These are phyloP conservation scores for Pythium monospermum DNA, from an alignment of 352 stramenopile genomes.

Conservation along the genomic window DNA sequence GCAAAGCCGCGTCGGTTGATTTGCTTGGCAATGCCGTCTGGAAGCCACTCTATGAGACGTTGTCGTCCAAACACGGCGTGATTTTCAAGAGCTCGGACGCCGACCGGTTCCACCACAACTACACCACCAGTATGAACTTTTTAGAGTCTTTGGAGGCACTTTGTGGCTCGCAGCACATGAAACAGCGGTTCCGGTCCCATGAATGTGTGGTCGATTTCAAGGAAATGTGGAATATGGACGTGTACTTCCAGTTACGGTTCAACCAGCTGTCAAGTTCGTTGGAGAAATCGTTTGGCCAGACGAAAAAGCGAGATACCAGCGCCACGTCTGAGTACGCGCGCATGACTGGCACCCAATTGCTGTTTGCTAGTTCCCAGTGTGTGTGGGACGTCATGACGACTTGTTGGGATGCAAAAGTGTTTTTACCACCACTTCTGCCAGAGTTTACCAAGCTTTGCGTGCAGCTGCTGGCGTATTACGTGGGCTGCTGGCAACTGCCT, in stretches of 20 bases:
- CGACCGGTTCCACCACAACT: slow-evolving; percentile 78
- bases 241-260: slow-evolving; percentile 81
- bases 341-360: slow-evolving; percentile 12
- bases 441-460: slow-evolving; percentile 69
- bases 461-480: slow-evolving; percentile 62
- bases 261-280: slow-evolving; percentile 46
- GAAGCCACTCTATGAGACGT: slow-evolving; percentile 64
- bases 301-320: slow-evolving; percentile 18
- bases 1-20: slow-evolving; percentile 66
- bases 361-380: slow-evolving; percentile 46
- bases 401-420: slow-evolving; percentile 59
- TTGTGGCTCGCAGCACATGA: slow-evolving; percentile 53
- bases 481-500: slow-evolving; percentile 46
- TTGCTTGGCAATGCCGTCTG: slow-evolving; percentile 79
- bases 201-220: slow-evolving; percentile 78
- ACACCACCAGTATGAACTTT: slow-evolving; percentile 75
- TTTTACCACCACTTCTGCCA: slow-evolving; percentile 47
- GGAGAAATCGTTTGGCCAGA: slow-evolving; percentile 41
- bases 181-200: slow-evolving; percentile 57
- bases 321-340: slow-evolving; percentile 2
- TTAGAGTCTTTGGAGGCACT: slow-evolving; percentile 49
- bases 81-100: slow-evolving; percentile 82
- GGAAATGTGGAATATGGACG: slow-evolving; percentile 85
- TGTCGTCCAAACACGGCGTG: slow-evolving; percentile 64
- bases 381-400: slow-evolving; percentile 44